Conservation (phyloP, 192 early-diverging fungal species). For the Piromyces sp. region DNA sequence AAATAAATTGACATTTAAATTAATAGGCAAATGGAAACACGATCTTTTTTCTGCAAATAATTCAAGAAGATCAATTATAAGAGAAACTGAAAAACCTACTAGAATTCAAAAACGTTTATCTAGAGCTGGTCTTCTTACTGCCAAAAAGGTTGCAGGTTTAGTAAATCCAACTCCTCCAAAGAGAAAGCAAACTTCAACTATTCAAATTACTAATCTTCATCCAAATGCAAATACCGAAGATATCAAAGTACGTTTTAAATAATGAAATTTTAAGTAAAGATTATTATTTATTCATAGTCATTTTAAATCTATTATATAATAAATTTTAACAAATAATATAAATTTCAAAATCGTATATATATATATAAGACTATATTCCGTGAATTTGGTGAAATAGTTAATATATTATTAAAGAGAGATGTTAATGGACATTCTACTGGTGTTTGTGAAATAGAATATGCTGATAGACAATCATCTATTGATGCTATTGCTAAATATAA, state of each 20-base stretch:
- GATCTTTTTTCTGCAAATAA: background rate
- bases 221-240: background rate
- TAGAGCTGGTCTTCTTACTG: background rate
- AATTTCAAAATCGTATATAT: no score
- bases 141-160: background rate
- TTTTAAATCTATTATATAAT: no score
- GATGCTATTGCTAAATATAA: background rate
- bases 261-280: no score
- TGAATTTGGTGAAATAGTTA: background rate
- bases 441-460: background rate
- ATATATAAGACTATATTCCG: background rate
- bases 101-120: background rate
- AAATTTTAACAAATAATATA: no score
- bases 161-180: background rate
- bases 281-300: no score
- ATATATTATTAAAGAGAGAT: background rate
- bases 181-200: background rate
- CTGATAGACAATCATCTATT: background rate
- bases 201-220: background rate
- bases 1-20: background rate
- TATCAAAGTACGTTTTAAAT: background rate
- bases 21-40: background rate
- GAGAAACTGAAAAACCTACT: background rate
- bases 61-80: background rate
- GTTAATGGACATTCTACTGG: background rate